Evolutionary conservation across 108 stramenopile species (phyloP), one percentile per base, ranked within the genome.

Genomic region (Ochromonas danica): DNA sequence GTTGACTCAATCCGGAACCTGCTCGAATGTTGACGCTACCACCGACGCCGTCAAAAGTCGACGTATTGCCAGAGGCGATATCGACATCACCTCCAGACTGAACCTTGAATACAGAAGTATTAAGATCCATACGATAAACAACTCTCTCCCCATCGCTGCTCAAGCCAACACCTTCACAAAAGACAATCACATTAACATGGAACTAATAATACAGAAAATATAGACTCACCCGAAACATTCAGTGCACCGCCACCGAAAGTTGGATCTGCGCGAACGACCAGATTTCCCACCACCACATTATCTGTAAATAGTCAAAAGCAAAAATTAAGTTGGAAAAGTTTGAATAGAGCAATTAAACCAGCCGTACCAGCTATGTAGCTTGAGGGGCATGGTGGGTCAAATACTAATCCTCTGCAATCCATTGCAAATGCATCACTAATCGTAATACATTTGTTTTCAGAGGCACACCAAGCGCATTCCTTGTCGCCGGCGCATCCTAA

Each of bases 401-500:
- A 89, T 39, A 89, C 85, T 38, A 85, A 79, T 2, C 88, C 88
- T 0, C 82, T 71, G 86, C 88, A 89, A 70, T 86, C 85, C 17
- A 43, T 75, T 61, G 75, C 51, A 40, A 87, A 88, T 33, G 86
- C 84, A 31, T 89, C 88, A 1, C 87, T 80, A 17, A 89, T 61
- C 1, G 85, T 86, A 72, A 87, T 71, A 78, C 88, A 89, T 0
- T 39, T 38, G 31, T 62, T 82, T 70, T 86, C 86, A 31, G 86
- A 87, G 6, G 83, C 85, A 74, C 88, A 89, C 88, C 88, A 89
- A 22, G 87, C 88, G 40, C 88, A 89, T 28, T 86, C 80, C 25
- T 84, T 84, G 61, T 81, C 51, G 33, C 78, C 79, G 0, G 85
- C 87, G 42, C 88, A 89, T 28, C 51, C 61, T 22, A 63, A 42